A percentile compares a stretch with the other conserved stretches of the same genome.
Evolutionary conservation across 2,329 filamentous ascomycete genomes (phyloP).

Genomic region (Monilinia fructigena): DNA sequence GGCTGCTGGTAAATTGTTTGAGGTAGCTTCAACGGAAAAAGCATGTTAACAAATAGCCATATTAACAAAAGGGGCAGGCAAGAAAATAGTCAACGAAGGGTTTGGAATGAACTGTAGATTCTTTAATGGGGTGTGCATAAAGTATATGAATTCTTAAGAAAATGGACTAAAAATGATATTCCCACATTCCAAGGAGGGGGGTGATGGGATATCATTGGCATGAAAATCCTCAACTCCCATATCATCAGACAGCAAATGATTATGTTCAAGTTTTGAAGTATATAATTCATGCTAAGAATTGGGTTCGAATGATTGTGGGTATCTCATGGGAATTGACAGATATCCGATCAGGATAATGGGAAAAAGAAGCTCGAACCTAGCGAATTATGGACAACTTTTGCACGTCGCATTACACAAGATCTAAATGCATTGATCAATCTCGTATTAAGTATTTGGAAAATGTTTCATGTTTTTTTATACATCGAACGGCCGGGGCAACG

Average conservation of each 20-base stretch:
- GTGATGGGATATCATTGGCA: background rate
- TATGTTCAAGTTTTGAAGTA: constrained; percentile 2
- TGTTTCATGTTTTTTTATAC: background rate
- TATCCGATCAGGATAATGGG: constrained; percentile 1
- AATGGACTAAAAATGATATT: background rate
- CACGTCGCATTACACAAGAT: constrained; percentile 4
- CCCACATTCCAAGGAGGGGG: constrained; percentile 6
- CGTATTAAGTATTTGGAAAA: background rate
- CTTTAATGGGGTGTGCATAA: background rate
- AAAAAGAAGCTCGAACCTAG: background rate
- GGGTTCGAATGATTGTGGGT: background rate
- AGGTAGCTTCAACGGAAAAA: background rate
- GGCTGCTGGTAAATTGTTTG: background rate
- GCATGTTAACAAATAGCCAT: background rate
- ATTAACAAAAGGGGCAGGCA: background rate
- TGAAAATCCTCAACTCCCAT: background rate
- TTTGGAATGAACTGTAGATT: background rate
- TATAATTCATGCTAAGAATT: constrained; percentile 11
- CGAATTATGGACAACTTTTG: background rate
- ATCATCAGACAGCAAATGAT: background rate
- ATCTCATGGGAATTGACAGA: constrained; percentile 5
- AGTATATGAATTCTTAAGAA: background rate
- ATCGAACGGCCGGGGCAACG: too few relatives aligned
- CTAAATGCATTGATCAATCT: constrained; percentile 8
- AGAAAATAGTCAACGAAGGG: background rate